Evolutionary conservation across 192 early-diverging fungal genomes (phyloP), one percentile per base, ranked within the genome.

Genomic region (Coemansia reversa): DNA sequence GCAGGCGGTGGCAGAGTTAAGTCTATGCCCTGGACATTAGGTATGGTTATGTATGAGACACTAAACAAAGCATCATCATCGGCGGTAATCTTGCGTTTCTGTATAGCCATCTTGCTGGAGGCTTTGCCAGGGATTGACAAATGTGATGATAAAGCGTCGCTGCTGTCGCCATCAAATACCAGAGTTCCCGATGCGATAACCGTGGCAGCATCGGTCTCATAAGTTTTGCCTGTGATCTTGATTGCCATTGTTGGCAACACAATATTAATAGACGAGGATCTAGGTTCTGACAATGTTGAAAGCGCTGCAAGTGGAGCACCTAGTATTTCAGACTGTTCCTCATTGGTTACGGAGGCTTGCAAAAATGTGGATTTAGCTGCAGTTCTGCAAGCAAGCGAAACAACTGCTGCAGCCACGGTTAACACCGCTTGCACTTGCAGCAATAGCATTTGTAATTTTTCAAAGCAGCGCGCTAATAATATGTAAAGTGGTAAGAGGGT

Each of bases 221-320:
- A 45, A 12, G 62, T n/a, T 25, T 69, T 63, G 23, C 72, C 70
- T 4, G 75, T 78, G 19, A 78, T 59, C 32, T 42, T 65, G 23
- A 78, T 51, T 14, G 62, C 75, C 28, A 78, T 68, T 5, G 75
- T 78, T 4, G 75, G 75, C 55, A 78, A n/a, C 23, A 78, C 60
- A 32, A 78, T 25, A 25, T 78, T 78, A 32, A 69, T 45, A 28
- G 75, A 78, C 28, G 72, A 20, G 2, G 72, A 65, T 19, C 60
- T 58, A 24, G 70, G 75, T 42, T 69, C 70, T 0, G 75, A 78
- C 2, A 70, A 78, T 3, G 70, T 72, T 5, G 66, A 60, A 0
- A 45, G 51, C 24, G 18, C 61, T 14, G 24, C 27, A 30, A 29
- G 32, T 25, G 47, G 53, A 3, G 35, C 27, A 22, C 35, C 42